These are phyloP conservation scores for Nymphaea colorata DNA, from an alignment of 164 flowering plant genomes.

Conservation along the genomic window DNA sequence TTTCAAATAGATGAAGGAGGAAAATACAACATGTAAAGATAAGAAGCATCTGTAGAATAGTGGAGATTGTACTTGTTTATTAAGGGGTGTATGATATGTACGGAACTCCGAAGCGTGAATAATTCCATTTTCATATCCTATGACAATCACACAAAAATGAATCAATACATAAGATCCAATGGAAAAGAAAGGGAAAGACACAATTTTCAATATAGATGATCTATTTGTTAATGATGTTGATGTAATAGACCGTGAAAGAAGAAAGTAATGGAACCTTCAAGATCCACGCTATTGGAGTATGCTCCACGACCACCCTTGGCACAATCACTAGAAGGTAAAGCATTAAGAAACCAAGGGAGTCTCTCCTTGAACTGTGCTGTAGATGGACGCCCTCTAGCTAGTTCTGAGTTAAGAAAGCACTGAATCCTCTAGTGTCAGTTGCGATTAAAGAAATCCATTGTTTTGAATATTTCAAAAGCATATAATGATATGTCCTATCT, in stretches of 20 bases:
- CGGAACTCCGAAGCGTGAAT: constrained; percentile 85
- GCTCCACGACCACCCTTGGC: constrained; percentile 99
- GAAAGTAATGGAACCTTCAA: constrained; percentile 37
- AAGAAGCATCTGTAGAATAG: neutral
- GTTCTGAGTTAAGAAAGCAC: constrained; percentile 90
- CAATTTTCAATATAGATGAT: no score
- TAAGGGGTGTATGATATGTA: constrained; percentile 94
- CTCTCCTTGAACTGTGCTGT: constrained; percentile 78
- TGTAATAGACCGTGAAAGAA: no score
- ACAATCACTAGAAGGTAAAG: constrained; percentile 96
- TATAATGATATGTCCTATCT: neutral
- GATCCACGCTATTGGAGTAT: constrained; percentile 75
- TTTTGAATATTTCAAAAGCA: no score
- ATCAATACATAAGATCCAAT: no score
- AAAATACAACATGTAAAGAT: neutral
- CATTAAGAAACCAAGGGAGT: constrained; percentile 94
- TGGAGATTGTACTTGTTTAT: constrained; percentile 61
- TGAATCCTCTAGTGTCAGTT: constrained; percentile 19
- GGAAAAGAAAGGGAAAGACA: no score
- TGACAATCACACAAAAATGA: neutral
- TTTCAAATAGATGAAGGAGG: neutral
- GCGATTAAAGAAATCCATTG: no score
- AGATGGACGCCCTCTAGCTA: constrained; percentile 70
- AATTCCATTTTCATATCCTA: constrained; percentile 72
- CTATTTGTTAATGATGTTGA: no score